Evolutionary conservation across 108 stramenopile species (phyloP), one percentile per base, ranked within the genome.

Genomic region (Skeletonema costatum): DNA sequence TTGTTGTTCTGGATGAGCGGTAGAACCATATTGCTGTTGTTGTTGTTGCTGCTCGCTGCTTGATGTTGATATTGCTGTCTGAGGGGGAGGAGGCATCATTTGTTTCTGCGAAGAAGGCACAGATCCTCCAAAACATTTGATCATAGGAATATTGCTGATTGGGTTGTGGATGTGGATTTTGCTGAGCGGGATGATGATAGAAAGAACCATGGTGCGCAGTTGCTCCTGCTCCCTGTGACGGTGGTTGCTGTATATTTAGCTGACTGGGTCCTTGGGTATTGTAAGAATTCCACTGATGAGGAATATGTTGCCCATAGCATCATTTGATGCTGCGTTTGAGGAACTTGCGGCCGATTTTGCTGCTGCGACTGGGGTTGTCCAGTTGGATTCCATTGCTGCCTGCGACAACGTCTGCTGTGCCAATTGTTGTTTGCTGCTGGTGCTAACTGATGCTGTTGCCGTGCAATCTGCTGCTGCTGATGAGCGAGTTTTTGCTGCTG

Each of bases 381-480:
- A 19, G 51, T 53, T 25, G 51, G 51, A 3, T 53, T 53, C 51
- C 51, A 53, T 19, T 25, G 51, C 51, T 53, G 51, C 7, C 7
- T 53, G 51, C 3, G 51, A 21, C 0, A 25, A 21, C 21, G 25
- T 21, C 51, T 53, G 51, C 16, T 53, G 51, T 0, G 51, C 51
- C 51, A 53, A 21, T 8, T 53, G 19, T 21, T 53, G 51, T 21
- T 21, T 53, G 51, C 25, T 53, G 51, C 51, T 53, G 51, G 51
- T 9, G 51, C 51, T 25, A 53, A 21, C 2, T 53, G 51, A 21
- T 53, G 51, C 16, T 53, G 51, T 5, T 25, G 51, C 21, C 21
- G 17, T 53, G 51, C 51, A 53, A 53, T 53, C 8, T 71, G 60
- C 41, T 71, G 60, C 16, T 60, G 41, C 32, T 71, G 71, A 1